Conservation (phyloP, 2,329 filamentous ascomycete genomes). For the Fusarium protoensiforme region DNA sequence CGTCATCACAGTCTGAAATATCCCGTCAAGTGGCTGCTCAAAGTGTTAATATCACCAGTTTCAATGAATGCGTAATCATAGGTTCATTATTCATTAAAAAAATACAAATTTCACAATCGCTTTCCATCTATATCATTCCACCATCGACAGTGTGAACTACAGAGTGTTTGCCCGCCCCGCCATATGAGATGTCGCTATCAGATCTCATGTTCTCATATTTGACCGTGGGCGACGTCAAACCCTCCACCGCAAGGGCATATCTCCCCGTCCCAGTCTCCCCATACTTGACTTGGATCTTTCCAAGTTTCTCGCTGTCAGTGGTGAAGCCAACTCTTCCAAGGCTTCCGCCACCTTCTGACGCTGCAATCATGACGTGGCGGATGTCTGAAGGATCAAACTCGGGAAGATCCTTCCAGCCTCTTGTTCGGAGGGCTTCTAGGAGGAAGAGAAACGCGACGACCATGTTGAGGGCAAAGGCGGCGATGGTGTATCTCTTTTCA, state of each 20-base stretch:
- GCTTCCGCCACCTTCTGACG: constrained; percentile 6
- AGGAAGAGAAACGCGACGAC: constrained; percentile 1
- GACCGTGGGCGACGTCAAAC: not conserved
- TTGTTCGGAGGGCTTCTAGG: constrained; percentile 22
- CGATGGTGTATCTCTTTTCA: constrained; percentile 14
- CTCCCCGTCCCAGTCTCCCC: not conserved
- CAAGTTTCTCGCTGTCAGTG: not conserved
- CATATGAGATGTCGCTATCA: not conserved
- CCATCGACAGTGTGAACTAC: not conserved
- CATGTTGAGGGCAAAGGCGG: constrained; percentile 15
- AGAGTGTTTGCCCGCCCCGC: not conserved
- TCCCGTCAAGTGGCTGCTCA: not conserved
- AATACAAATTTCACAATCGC: not conserved
- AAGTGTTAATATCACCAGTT: not conserved
- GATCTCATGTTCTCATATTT: constrained; percentile 18
- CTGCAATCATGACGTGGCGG: constrained; percentile 22
- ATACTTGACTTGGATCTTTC: constrained; percentile 3
- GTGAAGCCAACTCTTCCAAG: constrained; percentile 5
- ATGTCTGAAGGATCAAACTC: constrained; percentile 27
- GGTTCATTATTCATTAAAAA: not conserved
- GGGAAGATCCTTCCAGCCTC: constrained; percentile 27
- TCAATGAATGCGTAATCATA: not conserved
- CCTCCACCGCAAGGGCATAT: constrained; percentile 6
- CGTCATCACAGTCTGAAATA: not conserved
- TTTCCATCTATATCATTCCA: not conserved